A percentile compares a stretch with the other conserved stretches of the same genome.
phyloP scores from a whole-genome alignment of 441 rosid genomes.

The Adansonia madagascariensis region DNA sequence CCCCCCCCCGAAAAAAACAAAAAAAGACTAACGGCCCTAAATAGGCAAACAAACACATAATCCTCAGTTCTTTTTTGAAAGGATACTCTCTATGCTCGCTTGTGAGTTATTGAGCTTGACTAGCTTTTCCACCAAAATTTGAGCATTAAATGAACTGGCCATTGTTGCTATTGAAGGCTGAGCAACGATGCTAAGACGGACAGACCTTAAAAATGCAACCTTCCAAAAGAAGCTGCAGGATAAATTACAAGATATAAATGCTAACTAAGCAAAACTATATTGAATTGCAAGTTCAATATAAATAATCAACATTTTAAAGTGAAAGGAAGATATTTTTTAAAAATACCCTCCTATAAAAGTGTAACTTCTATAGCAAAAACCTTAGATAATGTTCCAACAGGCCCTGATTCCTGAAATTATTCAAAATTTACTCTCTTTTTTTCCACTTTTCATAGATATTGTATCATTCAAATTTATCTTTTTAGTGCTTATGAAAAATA shows the following conservation, averaged over 20 bases:
- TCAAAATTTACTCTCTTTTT: background rate
- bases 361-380: background rate
- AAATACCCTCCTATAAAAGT: background rate
- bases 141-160: slow-evolving; percentile 91
- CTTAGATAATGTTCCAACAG: slow-evolving; percentile 1
- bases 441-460: background rate
- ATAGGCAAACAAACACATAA: slow-evolving; percentile 12
- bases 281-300: background rate
- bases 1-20: no score
- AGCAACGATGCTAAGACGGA: slow-evolving; percentile 30
- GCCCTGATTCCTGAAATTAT: slow-evolving; percentile 11
- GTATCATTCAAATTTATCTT: background rate
- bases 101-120: slow-evolving; percentile 93
- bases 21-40: background rate
- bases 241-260: background rate
- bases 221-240: background rate
- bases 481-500: background rate
- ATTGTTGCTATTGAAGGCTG: slow-evolving; percentile 40
- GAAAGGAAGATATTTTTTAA: background rate
- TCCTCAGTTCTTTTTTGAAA: slow-evolving; percentile 28
- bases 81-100: slow-evolving; percentile 99
- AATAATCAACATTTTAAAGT: background rate
- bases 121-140: slow-evolving; percentile 91
- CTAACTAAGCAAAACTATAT: background rate
- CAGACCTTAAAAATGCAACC: slow-evolving; percentile 32